Base-by-base conservation (phyloP, 2,329 filamentous ascomycete genomes). In the Acephala macrosclerotiorum region DNA sequence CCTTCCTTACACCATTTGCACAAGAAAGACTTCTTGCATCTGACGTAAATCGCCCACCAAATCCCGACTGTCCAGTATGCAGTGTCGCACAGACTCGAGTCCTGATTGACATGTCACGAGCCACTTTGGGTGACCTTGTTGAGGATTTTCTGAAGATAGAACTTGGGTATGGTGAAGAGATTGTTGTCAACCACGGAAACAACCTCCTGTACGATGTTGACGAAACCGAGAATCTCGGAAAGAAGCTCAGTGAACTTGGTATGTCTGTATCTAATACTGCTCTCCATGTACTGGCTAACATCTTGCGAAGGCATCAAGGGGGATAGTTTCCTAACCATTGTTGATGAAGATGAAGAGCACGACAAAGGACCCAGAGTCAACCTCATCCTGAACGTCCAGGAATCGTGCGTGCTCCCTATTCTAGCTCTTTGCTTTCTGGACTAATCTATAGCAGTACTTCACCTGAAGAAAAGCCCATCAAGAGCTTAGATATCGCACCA, bases 151-250 rank as follows among this genome's bases (percentile, higher is more conserved):
- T 97, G 55, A 88, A 87, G 69, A 71, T 81, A 3, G 83, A 93
- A 69, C 81, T 97, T 1, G 90, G 90, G 3, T 97, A 96, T 75
- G 88, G 89, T 5, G 89, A 94, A 65, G 94, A 97, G 60, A 87
- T 98, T 69, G 90, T 90, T 3, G 81, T 98, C 65, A 91, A 86
- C 74, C 93, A 87, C 64, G 90, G 93, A 7, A 82, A 86, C 11
- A 90, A 90, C 59, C 83, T 94, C n/a, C 84, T 98, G 49, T 98
- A 97, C 73, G 96, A 98, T 73, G 87, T 90, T 0, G 96, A 98
- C 63, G 88, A 97, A 74, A 93, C 93, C 4, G 92, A 96, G 64
- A 96, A 97, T 73, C 81, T 98, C 0, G 78, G 83, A 0, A 96
- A 93, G 81, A 94, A 91, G 67, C 84, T 99, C 59, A 83, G 79